Conservation (phyloP, 1,284 basidiomycete species). For the Volvariella surrecta region DNA sequence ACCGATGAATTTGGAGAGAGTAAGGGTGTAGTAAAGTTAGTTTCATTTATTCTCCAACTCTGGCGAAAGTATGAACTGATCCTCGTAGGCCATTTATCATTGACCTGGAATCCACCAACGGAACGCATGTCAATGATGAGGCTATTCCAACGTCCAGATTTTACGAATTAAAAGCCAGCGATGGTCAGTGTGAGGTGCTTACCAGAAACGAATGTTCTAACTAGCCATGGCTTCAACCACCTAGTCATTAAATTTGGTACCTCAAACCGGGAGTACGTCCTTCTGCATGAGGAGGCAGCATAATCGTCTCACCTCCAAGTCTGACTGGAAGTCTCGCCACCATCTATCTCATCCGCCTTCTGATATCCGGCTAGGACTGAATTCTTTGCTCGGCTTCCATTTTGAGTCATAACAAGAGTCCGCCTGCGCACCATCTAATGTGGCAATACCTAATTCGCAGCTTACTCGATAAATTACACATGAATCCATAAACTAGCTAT, state of each 20-base stretch:
- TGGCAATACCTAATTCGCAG: too few species aligned
- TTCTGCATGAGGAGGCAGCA: conserved; percentile 7
- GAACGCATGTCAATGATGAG: conserved; percentile 85
- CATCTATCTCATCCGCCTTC: too few species aligned
- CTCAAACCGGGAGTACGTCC: conserved; percentile 7
- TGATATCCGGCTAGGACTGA: too few species aligned
- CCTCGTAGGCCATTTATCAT: conserved; percentile 80
- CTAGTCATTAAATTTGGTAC: conserved; percentile 9
- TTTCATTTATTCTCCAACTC: conserved; percentile 11
- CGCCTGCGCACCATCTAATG: too few species aligned
- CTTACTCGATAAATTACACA: too few species aligned
- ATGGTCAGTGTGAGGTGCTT: conserved; percentile 50
- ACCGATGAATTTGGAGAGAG: conserved; percentile 84
- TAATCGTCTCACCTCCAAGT: too few species aligned
- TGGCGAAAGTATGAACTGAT: conserved; percentile 10
- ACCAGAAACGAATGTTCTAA: too few species aligned
- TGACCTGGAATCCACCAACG: conserved; percentile 95
- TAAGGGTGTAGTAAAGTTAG: conserved; percentile 75
- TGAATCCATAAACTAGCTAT: too few species aligned
- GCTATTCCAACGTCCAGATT: conserved; percentile 82
- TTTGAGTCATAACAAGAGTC: too few species aligned
- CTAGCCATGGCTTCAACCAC: background rate
- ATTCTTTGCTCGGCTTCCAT: too few species aligned
- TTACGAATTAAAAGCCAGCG: conserved; percentile 82
- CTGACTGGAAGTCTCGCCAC: too few species aligned